Evolutionary conservation across 164 flowering plant species (phyloP).

Genomic region (Annona cherimola): DNA sequence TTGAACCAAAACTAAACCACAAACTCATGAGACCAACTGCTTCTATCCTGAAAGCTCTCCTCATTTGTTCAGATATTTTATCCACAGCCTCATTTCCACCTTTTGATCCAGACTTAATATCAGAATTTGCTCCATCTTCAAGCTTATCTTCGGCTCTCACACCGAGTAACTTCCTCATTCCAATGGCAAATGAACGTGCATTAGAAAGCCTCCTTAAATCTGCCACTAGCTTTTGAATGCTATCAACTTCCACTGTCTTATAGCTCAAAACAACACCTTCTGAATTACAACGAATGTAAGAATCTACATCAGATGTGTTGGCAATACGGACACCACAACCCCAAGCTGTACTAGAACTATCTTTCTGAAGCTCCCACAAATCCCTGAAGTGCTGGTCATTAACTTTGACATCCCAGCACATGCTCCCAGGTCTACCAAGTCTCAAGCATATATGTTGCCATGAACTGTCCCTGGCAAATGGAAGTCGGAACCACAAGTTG

Average conservation of each 20-base stretch:
- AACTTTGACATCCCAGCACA: slow-evolving; percentile 97
- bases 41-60: slow-evolving; percentile 83
- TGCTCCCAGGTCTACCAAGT: slow-evolving; percentile 92
- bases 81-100: slow-evolving; percentile 42
- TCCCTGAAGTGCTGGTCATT: slow-evolving; percentile 89
- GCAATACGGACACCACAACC: slow-evolving; percentile 90
- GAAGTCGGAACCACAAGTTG: slow-evolving; percentile 87
- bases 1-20: slow-evolving; percentile 90
- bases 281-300: slow-evolving; percentile 85
- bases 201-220: slow-evolving; percentile 85
- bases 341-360: slow-evolving; percentile 66
- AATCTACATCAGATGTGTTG: slow-evolving; percentile 87
- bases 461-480: slow-evolving; percentile 65
- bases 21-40: slow-evolving; percentile 95
- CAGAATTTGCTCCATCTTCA: slow-evolving; percentile 52
- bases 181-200: slow-evolving; percentile 88
- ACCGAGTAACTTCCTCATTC: slow-evolving; percentile 92
- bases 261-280: slow-evolving; percentile 90
- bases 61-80: slow-evolving; percentile 68
- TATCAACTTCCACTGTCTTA: slow-evolving; percentile 76
- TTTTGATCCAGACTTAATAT: slow-evolving; percentile 46
- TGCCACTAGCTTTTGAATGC: slow-evolving; percentile 80
- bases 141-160: slow-evolving; percentile 65
- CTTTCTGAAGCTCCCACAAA: slow-evolving; percentile 96
- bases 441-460: slow-evolving; percentile 89